Base-by-base conservation (phyloP, 1,139 yeast genomes). In the Pichia sp. region DNA sequence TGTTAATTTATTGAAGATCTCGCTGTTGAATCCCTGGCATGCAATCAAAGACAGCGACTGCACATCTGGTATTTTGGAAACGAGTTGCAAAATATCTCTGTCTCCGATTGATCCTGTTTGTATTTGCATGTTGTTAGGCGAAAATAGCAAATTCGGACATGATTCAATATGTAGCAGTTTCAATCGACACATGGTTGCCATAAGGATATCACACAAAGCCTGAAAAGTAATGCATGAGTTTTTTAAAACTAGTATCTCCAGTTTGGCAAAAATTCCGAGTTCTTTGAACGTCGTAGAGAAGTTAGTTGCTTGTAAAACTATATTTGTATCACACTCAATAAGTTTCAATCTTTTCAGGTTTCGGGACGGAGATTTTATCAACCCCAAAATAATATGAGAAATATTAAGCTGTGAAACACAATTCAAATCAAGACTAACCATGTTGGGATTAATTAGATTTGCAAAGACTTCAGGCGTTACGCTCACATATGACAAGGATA, bases 1-100 rank as follows among this genome's bases (percentile, higher is more conserved):
- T 1, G 52, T 34, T 6, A 58, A 29, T 5, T 35, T 32, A 27
- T 43, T 50, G 31, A 58, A 26, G 1, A 56, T 43, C 27, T 38
- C 44, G 34, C 56, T 57, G 29, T 44, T 49, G 7, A 58, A 46
- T 27, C 55, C 53, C 3, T 54, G 45, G 37, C 55, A 51, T 6
- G 49, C 50, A 3, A 49, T 45, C 3, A 58, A 33, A 2, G 54
- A 45, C 9, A 58, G 34, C 3, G 47, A 38, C 28, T 51, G 45
- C 16, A 57, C 33, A 2, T 47, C 39, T 3, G 59, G 55, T 47
- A 46, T n/a, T 42, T 29, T 5, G 28, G 28, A 3, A 50, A 44
- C 5, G 51, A 39, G 29, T 44, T 45, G 5, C 39, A 11, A 27
- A 44, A 48, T 33, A 41, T 42, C 27, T 49, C 49, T 23, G 50